Conservation (phyloP, 2,329 filamentous ascomycete species). For the Eutypella sp. region DNA sequence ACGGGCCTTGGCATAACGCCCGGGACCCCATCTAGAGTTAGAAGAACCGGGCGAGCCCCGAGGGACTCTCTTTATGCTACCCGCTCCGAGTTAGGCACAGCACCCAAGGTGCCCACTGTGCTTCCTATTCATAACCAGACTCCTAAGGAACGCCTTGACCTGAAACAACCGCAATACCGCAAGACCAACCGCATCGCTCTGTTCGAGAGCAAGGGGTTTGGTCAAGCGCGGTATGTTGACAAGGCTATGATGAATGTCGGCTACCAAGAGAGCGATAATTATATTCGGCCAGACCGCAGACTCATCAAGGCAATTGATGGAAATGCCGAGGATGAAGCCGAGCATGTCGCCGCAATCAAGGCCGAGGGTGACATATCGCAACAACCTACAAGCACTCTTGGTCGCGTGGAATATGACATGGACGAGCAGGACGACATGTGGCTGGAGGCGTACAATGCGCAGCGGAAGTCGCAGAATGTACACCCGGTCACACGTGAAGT, state of each 20-base stretch:
- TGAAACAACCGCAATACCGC: constrained; percentile 71
- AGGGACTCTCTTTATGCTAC: constrained; percentile 52
- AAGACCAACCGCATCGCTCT: constrained; percentile 73
- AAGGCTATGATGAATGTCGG: constrained; percentile 94
- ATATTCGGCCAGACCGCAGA: constrained; percentile 68
- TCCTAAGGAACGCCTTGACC: constrained; percentile 71
- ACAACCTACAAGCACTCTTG: constrained; percentile 49
- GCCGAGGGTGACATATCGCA: constrained; percentile 52
- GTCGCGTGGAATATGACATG: constrained; percentile 97
- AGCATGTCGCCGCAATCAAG: constrained; percentile 40
- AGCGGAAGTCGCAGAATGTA: constrained; percentile 67
- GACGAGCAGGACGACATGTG: constrained; percentile 98
- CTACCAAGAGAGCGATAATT: constrained; percentile 92
- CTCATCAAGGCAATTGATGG: constrained; percentile 61
- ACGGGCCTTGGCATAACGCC: constrained; percentile 17
- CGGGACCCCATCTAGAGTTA: constrained; percentile 34
- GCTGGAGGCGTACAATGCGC: constrained; percentile 77
- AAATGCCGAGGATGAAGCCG: constrained; percentile 55
- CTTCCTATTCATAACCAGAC: constrained; percentile 76
- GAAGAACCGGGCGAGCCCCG: constrained; percentile 41
- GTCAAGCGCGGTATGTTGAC: constrained; percentile 87
- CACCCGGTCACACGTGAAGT: constrained; percentile 87
- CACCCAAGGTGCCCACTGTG: constrained; percentile 57
- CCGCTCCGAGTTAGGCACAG: constrained; percentile 38
- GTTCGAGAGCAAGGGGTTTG: constrained; percentile 80